Conservation (phyloP, 2,329 filamentous ascomycete genomes). For the Akanthomyces dipterigenus region DNA sequence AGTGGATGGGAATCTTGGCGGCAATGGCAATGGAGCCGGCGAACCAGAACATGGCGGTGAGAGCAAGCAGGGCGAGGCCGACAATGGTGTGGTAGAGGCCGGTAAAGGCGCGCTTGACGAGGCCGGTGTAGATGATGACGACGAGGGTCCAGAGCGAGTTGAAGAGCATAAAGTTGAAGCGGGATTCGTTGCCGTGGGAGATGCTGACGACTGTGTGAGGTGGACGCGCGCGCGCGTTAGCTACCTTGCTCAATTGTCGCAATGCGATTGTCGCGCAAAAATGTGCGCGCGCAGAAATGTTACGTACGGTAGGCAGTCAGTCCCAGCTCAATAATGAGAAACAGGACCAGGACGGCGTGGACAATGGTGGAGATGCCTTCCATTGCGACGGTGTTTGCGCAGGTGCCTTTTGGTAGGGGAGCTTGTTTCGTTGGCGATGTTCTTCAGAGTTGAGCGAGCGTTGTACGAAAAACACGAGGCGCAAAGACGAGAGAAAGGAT, state of each 20-base stretch:
- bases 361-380: slow-evolving; percentile 49
- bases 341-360: slow-evolving; percentile 59
- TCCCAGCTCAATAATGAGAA: slow-evolving; percentile 69
- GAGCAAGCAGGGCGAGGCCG: slow-evolving; percentile 58
- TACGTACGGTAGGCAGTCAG: slow-evolving; percentile 64
- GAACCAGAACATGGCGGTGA: slow-evolving; percentile 88
- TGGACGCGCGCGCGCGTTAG: not conserved
- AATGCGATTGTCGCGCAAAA: not conserved
- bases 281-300: not conserved
- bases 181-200: slow-evolving; percentile 31
- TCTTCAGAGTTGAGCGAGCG: not conserved
- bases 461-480: too few species aligned
- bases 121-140: slow-evolving; percentile 60
- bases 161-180: slow-evolving; percentile 77
- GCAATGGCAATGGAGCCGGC: slow-evolving; percentile 74
- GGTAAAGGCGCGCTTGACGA: slow-evolving; percentile 58
- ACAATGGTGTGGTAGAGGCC: slow-evolving; percentile 56
- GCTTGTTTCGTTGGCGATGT: not conserved
- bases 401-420: not conserved
- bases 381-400: slow-evolving; percentile 31
- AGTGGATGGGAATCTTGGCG: slow-evolving; percentile 50
- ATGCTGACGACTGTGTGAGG: slow-evolving; percentile 49
- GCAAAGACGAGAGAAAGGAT: not conserved
- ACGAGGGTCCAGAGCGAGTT: slow-evolving; percentile 69
- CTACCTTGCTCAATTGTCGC: not conserved